Conservation (phyloP, 176 grass and related monocot species). For the Tillandsia fasciculata region DNA sequence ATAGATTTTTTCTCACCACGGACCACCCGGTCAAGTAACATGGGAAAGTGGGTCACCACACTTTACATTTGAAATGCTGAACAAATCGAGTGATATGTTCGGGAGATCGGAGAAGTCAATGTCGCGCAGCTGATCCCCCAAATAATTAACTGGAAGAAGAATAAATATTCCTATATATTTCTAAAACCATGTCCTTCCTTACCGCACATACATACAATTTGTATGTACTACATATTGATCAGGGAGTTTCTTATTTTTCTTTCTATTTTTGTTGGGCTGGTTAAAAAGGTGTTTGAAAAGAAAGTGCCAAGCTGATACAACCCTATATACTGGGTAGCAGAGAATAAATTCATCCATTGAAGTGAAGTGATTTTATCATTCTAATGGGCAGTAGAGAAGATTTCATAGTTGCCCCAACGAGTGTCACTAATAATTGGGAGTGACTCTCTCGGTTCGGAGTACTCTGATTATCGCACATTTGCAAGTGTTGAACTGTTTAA, state of each 20-base stretch:
- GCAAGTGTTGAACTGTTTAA: neutral
- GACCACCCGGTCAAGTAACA: no score
- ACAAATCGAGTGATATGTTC: slow-evolving; percentile 69
- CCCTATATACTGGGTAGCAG: neutral
- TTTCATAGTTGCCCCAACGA: neutral
- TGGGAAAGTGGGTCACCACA: no score
- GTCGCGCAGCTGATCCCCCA: slow-evolving; percentile 54
- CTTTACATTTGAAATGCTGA: slow-evolving; percentile 92
- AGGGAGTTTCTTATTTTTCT: neutral
- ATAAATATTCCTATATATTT: slow-evolving; percentile 23
- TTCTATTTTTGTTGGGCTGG: slow-evolving; percentile 6
- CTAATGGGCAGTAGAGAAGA: neutral
- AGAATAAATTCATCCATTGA: neutral
- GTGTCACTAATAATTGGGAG: neutral
- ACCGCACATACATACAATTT: neutral
- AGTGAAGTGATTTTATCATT: neutral
- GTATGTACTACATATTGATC: neutral
- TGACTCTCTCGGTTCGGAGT: neutral
- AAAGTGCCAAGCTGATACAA: slow-evolving; percentile 12
- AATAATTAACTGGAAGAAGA: slow-evolving; percentile 74
- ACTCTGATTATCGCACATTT: neutral
- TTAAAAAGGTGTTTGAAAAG: slow-evolving; percentile 10
- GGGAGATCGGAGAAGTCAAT: slow-evolving; percentile 80
- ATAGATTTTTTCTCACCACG: no score
- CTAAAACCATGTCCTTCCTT: neutral